Evolutionary conservation across 2,329 filamentous ascomycete genomes (phyloP).

Genomic region (Fusarium nodosum): DNA sequence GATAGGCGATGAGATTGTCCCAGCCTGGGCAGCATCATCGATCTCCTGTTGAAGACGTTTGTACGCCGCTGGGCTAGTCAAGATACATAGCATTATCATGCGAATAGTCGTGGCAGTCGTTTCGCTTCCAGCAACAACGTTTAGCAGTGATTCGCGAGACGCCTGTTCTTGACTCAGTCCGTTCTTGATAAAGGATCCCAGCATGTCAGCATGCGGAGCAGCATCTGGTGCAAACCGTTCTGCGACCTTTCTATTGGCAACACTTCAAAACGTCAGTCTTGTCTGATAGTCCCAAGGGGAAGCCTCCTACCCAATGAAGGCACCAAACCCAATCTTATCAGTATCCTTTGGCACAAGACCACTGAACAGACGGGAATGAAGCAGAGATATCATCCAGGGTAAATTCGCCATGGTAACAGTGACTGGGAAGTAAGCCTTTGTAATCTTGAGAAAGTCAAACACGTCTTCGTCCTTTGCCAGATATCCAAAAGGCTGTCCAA

Average conservation of each 20-base stretch:
- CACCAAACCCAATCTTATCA: constrained; percentile 45
- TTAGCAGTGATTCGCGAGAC: constrained; percentile 52
- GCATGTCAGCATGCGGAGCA: constrained; percentile 53
- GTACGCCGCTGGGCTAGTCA: constrained; percentile 63
- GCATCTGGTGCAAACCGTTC: constrained; percentile 5
- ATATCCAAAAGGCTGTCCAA: constrained; percentile 65
- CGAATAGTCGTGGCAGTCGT: constrained; percentile 57
- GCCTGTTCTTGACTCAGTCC: constrained; percentile 54
- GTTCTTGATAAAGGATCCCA: constrained; percentile 59
- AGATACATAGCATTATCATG: constrained; percentile 64
- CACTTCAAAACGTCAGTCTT: constrained; percentile 43
- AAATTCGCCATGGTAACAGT: constrained; percentile 18
- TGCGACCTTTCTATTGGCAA: constrained; percentile 16
- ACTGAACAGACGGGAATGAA: constrained; percentile 10
- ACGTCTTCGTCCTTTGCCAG: constrained; percentile 61
- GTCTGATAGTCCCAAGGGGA: constrained; percentile 25
- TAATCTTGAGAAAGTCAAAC: constrained; percentile 54
- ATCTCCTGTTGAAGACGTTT: constrained; percentile 64
- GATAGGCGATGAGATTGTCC: constrained; percentile 39
- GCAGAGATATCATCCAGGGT: background rate
- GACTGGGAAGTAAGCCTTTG: constrained; percentile 11
- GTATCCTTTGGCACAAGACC: constrained; percentile 56
- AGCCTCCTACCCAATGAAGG: constrained; percentile 15
- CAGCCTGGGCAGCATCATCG: constrained; percentile 60
- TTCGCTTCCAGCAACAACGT: constrained; percentile 57